phyloP scores from a whole-genome alignment of 208 protist genomes.

The Leishmania tropica region DNA sequence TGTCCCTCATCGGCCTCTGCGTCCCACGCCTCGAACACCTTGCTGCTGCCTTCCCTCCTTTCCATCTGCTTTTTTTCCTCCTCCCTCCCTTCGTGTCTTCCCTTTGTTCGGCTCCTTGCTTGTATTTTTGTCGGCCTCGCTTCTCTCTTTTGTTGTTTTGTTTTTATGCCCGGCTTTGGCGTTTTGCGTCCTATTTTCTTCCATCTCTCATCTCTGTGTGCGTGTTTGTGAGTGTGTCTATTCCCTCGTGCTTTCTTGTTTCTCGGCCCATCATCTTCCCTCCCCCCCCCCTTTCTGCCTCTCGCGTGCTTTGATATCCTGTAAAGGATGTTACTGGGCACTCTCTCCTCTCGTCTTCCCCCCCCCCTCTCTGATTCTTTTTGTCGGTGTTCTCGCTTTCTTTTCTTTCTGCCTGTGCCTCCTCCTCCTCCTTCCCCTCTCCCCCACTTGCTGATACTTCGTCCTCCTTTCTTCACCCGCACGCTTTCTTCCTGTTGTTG shows the following conservation, averaged over 20 bases:
- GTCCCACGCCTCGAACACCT: neutral
- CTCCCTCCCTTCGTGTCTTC: slow-evolving; percentile 1
- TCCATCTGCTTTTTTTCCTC: neutral
- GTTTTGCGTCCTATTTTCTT: neutral
- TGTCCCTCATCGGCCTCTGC: neutral
- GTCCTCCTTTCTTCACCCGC: neutral
- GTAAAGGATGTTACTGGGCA: neutral
- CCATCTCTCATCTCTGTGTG: neutral
- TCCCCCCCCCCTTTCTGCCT: neutral
- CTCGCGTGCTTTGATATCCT: neutral
- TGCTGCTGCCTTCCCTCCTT: neutral
- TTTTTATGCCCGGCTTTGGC: neutral
- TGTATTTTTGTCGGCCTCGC: no score
- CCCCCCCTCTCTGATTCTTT: neutral
- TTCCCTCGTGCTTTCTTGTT: slow-evolving; percentile 1
- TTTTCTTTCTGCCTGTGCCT: slow-evolving; percentile 1
- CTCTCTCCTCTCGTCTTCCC: neutral
- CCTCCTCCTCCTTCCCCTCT: neutral
- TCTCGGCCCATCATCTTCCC: neutral
- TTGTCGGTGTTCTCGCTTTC: slow-evolving; percentile 3
- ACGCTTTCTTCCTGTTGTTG: neutral
- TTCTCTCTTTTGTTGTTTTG: neutral
- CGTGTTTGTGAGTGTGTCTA: neutral
- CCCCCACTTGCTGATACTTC: slow-evolving; percentile 7
- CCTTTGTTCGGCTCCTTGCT: neutral